Conservation (phyloP, 2,329 filamentous ascomycete genomes). For the Colletotrichum paranaense region DNA sequence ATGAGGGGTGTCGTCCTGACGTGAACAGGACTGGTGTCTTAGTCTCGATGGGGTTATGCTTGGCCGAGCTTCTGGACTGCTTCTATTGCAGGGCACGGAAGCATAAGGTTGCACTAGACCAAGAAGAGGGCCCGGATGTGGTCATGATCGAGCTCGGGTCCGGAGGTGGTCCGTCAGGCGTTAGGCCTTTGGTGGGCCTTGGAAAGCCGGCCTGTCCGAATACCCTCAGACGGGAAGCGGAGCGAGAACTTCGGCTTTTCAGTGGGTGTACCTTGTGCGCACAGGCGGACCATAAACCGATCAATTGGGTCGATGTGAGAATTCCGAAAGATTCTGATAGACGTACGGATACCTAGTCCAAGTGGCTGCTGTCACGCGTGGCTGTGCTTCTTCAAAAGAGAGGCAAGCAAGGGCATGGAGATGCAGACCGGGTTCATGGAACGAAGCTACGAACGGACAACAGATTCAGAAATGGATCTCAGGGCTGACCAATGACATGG, state of each 20-base stretch:
- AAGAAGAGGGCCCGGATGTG: conserved; percentile 19
- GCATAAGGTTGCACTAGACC: conserved; percentile 31
- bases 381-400: conserved; percentile 12
- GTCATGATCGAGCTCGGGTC: conserved; percentile 28
- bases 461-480: background rate
- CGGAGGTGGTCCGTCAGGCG: conserved; percentile 29
- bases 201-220: conserved; percentile 28
- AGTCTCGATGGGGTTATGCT: conserved; percentile 6
- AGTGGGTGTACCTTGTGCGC: background rate
- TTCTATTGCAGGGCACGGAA: conserved; percentile 8
- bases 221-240: conserved; percentile 17
- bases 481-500: conserved; percentile 17
- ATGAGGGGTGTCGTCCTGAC: conserved; percentile 11
- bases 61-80: conserved; percentile 20
- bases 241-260: background rate
- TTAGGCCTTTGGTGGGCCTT: conserved; percentile 20
- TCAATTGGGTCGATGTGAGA: background rate
- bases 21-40: conserved; percentile 5
- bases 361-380: conserved; percentile 12
- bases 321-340: conserved; percentile 2
- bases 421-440: conserved; percentile 21
- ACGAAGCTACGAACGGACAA: background rate
- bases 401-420: background rate
- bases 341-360: background rate
- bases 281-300: background rate